Evolutionary conservation across 2,329 filamentous ascomycete species (phyloP), one percentile per base, ranked within the genome.

Genomic region (Alternaria sp.): DNA sequence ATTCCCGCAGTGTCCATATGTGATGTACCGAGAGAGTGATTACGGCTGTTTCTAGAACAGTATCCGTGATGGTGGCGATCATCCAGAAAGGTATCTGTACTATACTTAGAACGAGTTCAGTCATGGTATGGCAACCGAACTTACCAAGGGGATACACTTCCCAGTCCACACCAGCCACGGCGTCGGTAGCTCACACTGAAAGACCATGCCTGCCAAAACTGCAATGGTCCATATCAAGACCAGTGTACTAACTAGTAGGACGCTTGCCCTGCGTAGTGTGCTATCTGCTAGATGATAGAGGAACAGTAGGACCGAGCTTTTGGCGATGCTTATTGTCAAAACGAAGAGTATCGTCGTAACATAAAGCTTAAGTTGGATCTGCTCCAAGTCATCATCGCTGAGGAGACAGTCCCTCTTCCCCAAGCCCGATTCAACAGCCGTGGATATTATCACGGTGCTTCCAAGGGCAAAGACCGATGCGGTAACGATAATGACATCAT

Each of bases 71-170:
- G 8, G 59, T 69, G 21, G 67, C 64, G n/a, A 63, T 52, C 30
- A 69, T 61, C 74, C 74, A 75, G 47, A 76, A 72, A 2, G 69
- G 60, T 11, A 60, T 8, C 52, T 62, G 11, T 15, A 2, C n/a
- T 11, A 43, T 5, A 43, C 28, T 61, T 49, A 64, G 65, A 26
- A 28, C 10, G 17, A n/a, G 0, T 9, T 5, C 15, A 13, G 23
- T 54, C 12, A 12, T 1, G 1, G 10, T 17, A 11, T 15, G 30
- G 2, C 6, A 4, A 21, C 12, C n/a, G 6, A 8, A 61, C 66
- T 56, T 60, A 75, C 75, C 56, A 71, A 26, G 9, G 70, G 59
- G 19, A 74, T 71, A 45, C 74, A 77, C 55, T 68, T 69, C 5
- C 69, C 67, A 1, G 57, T 67, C 62, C 66, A 69, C 19, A 70